A percentile compares a stretch with the other conserved stretches of the same genome.
phyloP scores from a whole-genome alignment of 2,329 filamentous ascomycete species.

The Microsporum ferrugineum region DNA sequence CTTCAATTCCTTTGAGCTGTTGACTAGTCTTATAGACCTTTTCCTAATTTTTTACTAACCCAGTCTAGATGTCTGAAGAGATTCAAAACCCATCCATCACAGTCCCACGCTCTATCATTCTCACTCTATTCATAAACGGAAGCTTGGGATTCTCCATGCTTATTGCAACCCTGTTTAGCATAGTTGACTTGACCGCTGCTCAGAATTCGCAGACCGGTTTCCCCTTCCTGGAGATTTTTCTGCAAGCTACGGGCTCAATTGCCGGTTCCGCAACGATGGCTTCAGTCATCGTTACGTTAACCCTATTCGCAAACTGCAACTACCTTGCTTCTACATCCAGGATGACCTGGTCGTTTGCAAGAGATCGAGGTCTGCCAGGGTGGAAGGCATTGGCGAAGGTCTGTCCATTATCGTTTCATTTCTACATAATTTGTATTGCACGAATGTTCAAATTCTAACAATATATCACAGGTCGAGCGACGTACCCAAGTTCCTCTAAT shows the following conservation, averaged over 20 bases:
- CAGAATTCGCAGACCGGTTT: slow-evolving; percentile 35
- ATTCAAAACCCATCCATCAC: slow-evolving; percentile 38
- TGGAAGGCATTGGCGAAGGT: slow-evolving; percentile 23
- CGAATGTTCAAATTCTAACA: background rate
- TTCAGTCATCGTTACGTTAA: slow-evolving; percentile 34
- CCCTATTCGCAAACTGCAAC: slow-evolving; percentile 25
- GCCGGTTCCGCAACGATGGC: slow-evolving; percentile 37
- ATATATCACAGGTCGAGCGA: slow-evolving; percentile 22
- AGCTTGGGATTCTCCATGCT: slow-evolving; percentile 37
- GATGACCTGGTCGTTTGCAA: slow-evolving; percentile 35
- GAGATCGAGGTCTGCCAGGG: slow-evolving; percentile 33
- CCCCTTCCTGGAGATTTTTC: slow-evolving; percentile 43
- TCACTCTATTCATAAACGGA: slow-evolving; percentile 39
- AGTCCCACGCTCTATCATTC: slow-evolving; percentile 40
- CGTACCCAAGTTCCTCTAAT: slow-evolving; percentile 33
- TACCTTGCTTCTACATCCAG: slow-evolving; percentile 29
- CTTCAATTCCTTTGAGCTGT: too few relatives aligned
- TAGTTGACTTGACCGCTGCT: slow-evolving; percentile 30
- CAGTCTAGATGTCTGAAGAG: slow-evolving; percentile 38
- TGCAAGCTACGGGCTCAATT: slow-evolving; percentile 34
- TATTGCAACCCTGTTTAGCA: slow-evolving; percentile 36
- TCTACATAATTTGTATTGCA: background rate
- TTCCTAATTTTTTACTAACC: slow-evolving; percentile 4
- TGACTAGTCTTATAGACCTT: too few relatives aligned
- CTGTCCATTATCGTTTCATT: slow-evolving; percentile 6